phyloP scores from a whole-genome alignment of 2,329 filamentous ascomycete species.

The Dothistroma septosporum region DNA sequence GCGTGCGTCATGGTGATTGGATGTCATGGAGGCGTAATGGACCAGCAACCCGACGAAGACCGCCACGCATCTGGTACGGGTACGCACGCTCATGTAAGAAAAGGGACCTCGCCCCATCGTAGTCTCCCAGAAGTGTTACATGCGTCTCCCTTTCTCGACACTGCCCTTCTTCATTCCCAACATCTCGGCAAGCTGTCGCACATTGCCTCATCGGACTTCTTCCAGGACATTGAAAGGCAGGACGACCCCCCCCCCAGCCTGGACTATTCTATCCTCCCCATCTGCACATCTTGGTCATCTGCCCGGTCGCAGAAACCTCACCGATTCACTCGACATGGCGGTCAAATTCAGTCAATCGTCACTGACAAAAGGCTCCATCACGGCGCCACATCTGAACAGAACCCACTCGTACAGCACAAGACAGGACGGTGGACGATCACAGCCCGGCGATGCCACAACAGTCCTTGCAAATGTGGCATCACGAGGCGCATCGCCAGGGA shows the following conservation, averaged over 20 bases:
- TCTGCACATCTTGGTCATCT: constrained; percentile 3
- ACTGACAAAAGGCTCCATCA: constrained; percentile 26
- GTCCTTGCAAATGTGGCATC: constrained; percentile 26
- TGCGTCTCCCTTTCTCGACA: neutral
- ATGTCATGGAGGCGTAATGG: neutral
- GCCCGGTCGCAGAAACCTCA: neutral
- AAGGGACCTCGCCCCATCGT: neutral
- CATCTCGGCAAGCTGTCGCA: neutral
- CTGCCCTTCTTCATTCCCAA: neutral
- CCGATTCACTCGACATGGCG: constrained; percentile 13
- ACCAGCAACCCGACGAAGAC: neutral
- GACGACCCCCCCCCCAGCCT: neutral
- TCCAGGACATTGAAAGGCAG: neutral
- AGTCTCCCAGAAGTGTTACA: neutral
- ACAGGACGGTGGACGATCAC: constrained; percentile 16
- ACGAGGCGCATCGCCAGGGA: constrained; percentile 22
- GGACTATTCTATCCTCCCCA: neutral
- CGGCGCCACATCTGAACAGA: constrained; percentile 29
- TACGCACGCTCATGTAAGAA: neutral
- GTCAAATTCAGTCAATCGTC: constrained; percentile 26
- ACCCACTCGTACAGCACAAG: constrained; percentile 28
- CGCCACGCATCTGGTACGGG: neutral
- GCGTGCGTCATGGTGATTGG: constrained; percentile 7
- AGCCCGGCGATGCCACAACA: constrained; percentile 19
- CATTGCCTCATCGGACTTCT: neutral